A percentile compares a stretch with the other conserved stretches of the same genome.
These are phyloP conservation scores for Escallonia herrerae DNA, from an alignment of 129 eudicot genomes.

Conservation along the genomic window DNA sequence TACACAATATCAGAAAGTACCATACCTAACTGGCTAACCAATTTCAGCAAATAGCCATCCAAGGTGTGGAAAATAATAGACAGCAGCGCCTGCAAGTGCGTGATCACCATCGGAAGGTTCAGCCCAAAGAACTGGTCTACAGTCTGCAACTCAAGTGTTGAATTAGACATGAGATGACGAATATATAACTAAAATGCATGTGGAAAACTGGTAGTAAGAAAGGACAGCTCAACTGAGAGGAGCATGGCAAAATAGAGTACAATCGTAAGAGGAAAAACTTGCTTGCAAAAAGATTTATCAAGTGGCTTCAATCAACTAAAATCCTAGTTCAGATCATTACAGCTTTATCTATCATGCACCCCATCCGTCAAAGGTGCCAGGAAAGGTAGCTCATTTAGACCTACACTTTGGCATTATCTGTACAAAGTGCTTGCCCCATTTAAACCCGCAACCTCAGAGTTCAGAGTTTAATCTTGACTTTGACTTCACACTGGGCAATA, in stretches of 20 bases:
- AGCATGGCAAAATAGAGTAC: neutral
- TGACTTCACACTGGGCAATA: no score
- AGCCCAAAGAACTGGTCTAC: conserved; percentile 77
- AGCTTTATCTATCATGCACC: no score
- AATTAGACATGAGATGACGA: neutral
- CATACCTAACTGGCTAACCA: conserved; percentile 76
- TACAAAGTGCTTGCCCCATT: no score
- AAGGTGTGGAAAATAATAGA: conserved; percentile 78
- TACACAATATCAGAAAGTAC: conserved; percentile 9
- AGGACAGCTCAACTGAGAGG: neutral
- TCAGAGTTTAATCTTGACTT: no score
- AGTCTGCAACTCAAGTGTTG: conserved; percentile 54
- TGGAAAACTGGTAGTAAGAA: no score
- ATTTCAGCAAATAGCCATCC: conserved; percentile 70
- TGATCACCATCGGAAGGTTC: conserved; percentile 80
- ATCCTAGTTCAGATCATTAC: neutral
- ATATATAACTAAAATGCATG: no score
- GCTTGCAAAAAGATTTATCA: neutral
- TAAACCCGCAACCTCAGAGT: no score
- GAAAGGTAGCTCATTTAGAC: no score
- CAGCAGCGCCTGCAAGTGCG: conserved; percentile 87
- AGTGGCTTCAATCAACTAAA: neutral
- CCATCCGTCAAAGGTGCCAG: no score
- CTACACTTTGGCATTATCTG: no score
- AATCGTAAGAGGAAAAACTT: neutral